Conservation (phyloP, 176 grass and related monocot species). For the Thalia dealbata region DNA sequence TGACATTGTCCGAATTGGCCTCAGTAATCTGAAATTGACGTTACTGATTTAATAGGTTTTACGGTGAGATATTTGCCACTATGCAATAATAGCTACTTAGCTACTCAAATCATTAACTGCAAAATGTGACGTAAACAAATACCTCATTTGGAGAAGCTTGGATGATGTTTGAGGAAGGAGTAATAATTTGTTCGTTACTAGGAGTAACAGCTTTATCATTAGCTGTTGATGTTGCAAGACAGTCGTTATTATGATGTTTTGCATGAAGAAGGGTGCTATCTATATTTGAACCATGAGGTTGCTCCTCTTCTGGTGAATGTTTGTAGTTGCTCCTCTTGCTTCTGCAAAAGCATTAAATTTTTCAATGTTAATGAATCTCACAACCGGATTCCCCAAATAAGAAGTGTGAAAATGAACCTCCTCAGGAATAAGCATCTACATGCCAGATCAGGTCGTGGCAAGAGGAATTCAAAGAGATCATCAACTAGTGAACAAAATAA, state of each 20-base stretch:
- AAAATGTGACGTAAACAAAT: background rate
- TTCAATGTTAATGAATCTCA: background rate
- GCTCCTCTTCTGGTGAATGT: background rate
- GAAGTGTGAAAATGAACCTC: background rate
- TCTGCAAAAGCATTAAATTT: conserved; percentile 1
- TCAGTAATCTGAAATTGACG: conserved; percentile 3
- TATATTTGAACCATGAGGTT: background rate
- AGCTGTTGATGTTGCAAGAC: background rate
- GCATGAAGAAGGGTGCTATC: background rate
- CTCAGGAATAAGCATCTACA: background rate
- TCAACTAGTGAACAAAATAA: background rate
- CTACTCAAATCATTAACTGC: background rate
- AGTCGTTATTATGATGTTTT: background rate
- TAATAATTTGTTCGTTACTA: background rate
- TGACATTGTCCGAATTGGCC: background rate
- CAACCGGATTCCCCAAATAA: background rate
- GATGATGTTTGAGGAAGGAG: background rate
- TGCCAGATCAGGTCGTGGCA: background rate
- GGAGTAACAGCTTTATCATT: background rate
- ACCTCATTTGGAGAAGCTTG: background rate
- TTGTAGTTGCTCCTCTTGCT: background rate
- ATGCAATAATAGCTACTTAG: background rate
- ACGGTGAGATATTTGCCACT: background rate
- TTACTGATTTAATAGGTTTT: background rate
- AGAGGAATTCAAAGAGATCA: background rate